Conservation (phyloP, 2,329 filamentous ascomycete genomes). For the Phoma sp. region DNA sequence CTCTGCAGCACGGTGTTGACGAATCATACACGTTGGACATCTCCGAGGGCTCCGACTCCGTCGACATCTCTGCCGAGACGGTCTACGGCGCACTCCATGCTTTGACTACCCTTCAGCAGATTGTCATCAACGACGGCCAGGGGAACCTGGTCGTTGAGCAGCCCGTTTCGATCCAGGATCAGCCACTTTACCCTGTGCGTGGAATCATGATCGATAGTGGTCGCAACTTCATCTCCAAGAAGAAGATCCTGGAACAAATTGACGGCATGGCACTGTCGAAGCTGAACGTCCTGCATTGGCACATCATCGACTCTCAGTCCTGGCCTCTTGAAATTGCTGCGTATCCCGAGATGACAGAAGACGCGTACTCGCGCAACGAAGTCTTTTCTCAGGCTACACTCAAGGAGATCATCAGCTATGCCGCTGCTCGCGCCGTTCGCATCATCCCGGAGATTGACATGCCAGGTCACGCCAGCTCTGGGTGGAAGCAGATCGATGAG, state of each 20-base stretch:
- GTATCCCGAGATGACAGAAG: constrained; percentile 61
- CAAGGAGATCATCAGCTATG: constrained; percentile 56
- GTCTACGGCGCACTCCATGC: constrained; percentile 63
- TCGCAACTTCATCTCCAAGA: constrained; percentile 60
- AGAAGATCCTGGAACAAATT: constrained; percentile 62
- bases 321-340: constrained; percentile 60
- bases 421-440: constrained; percentile 62
- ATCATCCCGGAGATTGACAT: constrained; percentile 68
- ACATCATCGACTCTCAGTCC: constrained; percentile 62
- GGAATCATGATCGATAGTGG: constrained; percentile 63
- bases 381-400: constrained; percentile 55
- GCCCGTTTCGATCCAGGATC: constrained; percentile 59
- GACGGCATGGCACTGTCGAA: constrained; percentile 63
- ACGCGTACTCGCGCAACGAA: constrained; percentile 60
- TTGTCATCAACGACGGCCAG: constrained; percentile 57
- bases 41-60: constrained; percentile 45
- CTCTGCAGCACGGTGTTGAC: constrained; percentile 63
- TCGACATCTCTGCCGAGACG: constrained; percentile 58
- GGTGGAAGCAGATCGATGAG: constrained; percentile 64
- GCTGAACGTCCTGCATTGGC: constrained; percentile 65
- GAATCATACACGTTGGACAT: constrained; percentile 63
- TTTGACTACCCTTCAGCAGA: constrained; percentile 64
- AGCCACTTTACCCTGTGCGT: constrained; percentile 60
- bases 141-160: constrained; percentile 59
- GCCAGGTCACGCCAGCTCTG: constrained; percentile 63